These are phyloP conservation scores for Pharus latifolius DNA, from an alignment of 176 grass and related monocot genomes.

Conservation along the genomic window DNA sequence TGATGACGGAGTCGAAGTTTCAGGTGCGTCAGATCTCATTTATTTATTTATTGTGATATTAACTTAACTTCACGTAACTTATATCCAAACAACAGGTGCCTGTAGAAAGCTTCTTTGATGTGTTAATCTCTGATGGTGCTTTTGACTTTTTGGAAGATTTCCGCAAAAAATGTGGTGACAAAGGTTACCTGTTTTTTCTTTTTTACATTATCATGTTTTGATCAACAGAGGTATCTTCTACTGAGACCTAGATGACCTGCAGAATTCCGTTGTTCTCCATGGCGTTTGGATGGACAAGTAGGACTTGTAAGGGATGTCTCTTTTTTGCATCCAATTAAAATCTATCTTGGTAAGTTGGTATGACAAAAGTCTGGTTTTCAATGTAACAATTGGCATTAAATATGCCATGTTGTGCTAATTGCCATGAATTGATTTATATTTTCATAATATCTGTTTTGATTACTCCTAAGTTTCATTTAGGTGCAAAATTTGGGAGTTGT, in stretches of 20 bases:
- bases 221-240: conserved; percentile 2
- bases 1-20: conserved; percentile 70
- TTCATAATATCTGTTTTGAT: conserved; percentile 27
- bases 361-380: conserved; percentile 12
- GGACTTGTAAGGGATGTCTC: conserved; percentile 63
- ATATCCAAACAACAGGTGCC: conserved; percentile 47
- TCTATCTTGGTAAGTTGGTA: conserved; percentile 99
- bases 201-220: background rate
- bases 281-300: conserved; percentile 54
- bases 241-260: conserved; percentile 25
- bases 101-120: conserved; percentile 60
- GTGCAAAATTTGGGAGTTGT: conserved; percentile 80
- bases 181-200: conserved; percentile 37
- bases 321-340: conserved; percentile 95
- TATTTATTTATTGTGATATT: conserved; percentile 16
- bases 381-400: background rate
- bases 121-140: conserved; percentile 68
- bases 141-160: conserved; percentile 69
- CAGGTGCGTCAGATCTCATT: conserved; percentile 35
- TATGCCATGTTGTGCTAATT: background rate
- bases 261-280: conserved; percentile 76
- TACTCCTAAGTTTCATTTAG: conserved; percentile 39
- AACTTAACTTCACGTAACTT: background rate
- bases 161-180: conserved; percentile 80
- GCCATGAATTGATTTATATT: conserved; percentile 17